phyloP scores from a whole-genome alignment of 441 rosid genomes.

The Manihot esculenta region DNA sequence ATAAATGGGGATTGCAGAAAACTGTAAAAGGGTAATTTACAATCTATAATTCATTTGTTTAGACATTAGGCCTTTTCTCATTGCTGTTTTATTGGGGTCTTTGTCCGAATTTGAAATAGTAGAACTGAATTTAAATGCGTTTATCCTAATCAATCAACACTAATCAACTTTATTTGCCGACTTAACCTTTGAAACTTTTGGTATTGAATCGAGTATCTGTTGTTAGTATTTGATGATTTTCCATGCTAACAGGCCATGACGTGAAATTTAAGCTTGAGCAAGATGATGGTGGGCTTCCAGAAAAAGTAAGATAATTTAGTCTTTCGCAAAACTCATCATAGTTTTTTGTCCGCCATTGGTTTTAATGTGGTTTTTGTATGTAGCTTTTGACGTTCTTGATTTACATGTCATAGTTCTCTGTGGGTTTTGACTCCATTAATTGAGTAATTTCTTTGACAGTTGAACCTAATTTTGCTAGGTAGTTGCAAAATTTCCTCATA shows the following conservation, averaged over 20 bases:
- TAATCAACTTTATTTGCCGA: neutral
- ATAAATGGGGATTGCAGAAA: conserved; percentile 4
- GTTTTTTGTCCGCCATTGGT: neutral
- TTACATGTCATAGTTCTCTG: conserved; percentile 6
- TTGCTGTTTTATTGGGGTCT: neutral
- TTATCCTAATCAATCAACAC: neutral
- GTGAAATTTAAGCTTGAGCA: conserved; percentile 57
- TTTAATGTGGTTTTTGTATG: conserved; percentile 4
- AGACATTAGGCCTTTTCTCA: neutral
- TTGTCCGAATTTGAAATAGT: neutral
- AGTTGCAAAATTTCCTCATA: conserved; percentile 79
- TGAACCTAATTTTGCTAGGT: conserved; percentile 46
- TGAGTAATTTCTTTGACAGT: conserved; percentile 6
- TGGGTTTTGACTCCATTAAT: conserved; percentile 10
- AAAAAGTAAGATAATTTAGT: conserved; percentile 34
- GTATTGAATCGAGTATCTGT: neutral
- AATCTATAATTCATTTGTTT: no score
- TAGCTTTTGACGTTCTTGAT: neutral
- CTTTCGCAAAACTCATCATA: neutral
- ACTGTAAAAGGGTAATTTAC: conserved; percentile 9
- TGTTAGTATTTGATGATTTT: conserved; percentile 15
- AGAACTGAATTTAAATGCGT: conserved; percentile 2
- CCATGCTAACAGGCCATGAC: conserved; percentile 54
- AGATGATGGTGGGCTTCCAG: conserved; percentile 50
- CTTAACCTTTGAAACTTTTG: neutral